phyloP scores from a whole-genome alignment of 2,329 filamentous ascomycete genomes.

The Epichloe typhina region DNA sequence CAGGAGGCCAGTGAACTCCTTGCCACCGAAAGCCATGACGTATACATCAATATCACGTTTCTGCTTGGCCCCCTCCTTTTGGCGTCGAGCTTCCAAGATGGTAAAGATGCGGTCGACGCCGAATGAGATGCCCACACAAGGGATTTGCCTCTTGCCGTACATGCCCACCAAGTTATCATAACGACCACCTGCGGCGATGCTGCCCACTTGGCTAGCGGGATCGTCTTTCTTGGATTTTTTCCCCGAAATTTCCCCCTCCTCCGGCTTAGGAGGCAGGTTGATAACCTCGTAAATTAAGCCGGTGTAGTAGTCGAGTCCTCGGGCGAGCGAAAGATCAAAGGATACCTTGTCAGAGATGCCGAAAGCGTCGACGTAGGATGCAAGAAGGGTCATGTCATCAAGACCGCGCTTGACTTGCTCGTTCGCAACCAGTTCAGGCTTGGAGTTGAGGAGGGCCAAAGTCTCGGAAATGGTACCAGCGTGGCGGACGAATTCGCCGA shows the following conservation, averaged over 20 bases:
- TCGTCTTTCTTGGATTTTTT: conserved; percentile 39
- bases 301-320: conserved; percentile 88
- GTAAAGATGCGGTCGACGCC: conserved; percentile 93
- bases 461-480: conserved; percentile 61
- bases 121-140: conserved; percentile 57
- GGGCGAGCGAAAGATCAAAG: conserved; percentile 80
- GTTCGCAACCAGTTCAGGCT: conserved; percentile 57
- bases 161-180: conserved; percentile 92
- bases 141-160: conserved; percentile 80
- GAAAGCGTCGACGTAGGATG: conserved; percentile 71
- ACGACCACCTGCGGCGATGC: conserved; percentile 76
- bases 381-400: conserved; percentile 66
- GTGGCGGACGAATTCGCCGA: conserved; percentile 69
- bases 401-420: conserved; percentile 66
- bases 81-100: conserved; percentile 68
- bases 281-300: conserved; percentile 84
- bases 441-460: conserved; percentile 53
- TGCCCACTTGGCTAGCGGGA: conserved; percentile 55
- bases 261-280: conserved; percentile 19
- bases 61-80: conserved; percentile 47
- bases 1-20: conserved; percentile 67
- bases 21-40: conserved; percentile 89
- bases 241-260: conserved; percentile 13
- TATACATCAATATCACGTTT: conserved; percentile 62
- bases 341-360: conserved; percentile 61